Conservation (phyloP, 2,329 filamentous ascomycete species). For the Mollisia scopiformis region DNA sequence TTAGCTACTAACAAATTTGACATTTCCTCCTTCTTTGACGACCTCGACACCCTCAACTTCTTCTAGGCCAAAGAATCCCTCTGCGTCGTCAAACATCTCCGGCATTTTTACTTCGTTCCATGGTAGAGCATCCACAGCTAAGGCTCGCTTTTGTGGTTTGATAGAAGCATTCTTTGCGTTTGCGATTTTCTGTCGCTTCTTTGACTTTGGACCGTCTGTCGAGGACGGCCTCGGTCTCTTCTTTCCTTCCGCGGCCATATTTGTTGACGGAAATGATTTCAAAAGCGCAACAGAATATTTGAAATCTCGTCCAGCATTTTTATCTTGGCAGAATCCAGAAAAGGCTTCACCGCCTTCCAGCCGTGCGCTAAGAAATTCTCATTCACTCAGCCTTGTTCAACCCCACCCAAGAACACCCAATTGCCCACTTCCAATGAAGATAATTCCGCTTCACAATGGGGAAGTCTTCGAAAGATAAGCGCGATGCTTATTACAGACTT, state of each 20-base stretch:
- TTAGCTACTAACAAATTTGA: slow-evolving; percentile 57
- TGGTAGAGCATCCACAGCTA: slow-evolving; percentile 52
- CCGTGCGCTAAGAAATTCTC: slow-evolving; percentile 22
- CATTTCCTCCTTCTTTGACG: slow-evolving; percentile 63
- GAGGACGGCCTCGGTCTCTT: slow-evolving; percentile 32
- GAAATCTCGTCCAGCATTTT: slow-evolving; percentile 11
- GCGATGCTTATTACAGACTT: slow-evolving; percentile 95
- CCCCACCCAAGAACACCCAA: neutral
- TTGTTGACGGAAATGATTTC: neutral
- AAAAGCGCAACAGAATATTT: neutral
- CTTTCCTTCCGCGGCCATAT: slow-evolving; percentile 34
- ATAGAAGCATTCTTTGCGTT: slow-evolving; percentile 19
- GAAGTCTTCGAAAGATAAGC: slow-evolving; percentile 98
- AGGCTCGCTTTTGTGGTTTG: slow-evolving; percentile 39
- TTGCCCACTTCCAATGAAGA: slow-evolving; percentile 3
- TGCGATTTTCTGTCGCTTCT: slow-evolving; percentile 39
- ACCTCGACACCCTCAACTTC: slow-evolving; percentile 91
- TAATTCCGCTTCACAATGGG: slow-evolving; percentile 61
- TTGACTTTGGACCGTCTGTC: slow-evolving; percentile 29
- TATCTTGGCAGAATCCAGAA: slow-evolving; percentile 1
- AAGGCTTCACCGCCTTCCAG: slow-evolving; percentile 16
- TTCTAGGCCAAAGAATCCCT: slow-evolving; percentile 90
- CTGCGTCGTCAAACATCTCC: slow-evolving; percentile 83
- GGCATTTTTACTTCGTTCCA: slow-evolving; percentile 69
- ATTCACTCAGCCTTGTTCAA: slow-evolving; percentile 27